Conservation (phyloP, 2,329 filamentous ascomycete genomes). For the Colletotrichum cereale region DNA sequence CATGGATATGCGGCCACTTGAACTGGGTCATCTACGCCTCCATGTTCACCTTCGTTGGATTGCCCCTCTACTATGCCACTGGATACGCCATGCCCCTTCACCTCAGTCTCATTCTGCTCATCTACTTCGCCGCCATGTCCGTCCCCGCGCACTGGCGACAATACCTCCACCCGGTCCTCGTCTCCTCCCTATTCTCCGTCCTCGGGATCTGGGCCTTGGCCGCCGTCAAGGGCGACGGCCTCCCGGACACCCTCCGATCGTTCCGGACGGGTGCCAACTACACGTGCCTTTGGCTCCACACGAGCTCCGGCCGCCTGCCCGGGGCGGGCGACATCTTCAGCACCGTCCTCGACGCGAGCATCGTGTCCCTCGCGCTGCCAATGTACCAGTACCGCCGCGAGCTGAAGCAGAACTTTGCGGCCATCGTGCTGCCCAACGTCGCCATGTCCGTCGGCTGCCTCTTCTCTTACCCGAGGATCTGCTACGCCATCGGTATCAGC, state of each 20-base stretch:
- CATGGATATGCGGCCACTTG: constrained; percentile 57
- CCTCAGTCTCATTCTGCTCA: constrained; percentile 61
- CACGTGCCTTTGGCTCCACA: constrained; percentile 61
- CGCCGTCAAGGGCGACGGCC: constrained; percentile 54
- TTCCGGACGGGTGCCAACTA: constrained; percentile 69
- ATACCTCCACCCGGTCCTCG: constrained; percentile 69
- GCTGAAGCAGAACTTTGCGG: constrained; percentile 64
- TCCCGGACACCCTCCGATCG: constrained; percentile 56
- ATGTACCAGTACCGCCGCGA: constrained; percentile 72
- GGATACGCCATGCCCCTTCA: constrained; percentile 66
- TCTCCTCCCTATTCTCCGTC: constrained; percentile 66
- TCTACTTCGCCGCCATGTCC: constrained; percentile 63
- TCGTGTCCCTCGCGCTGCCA: constrained; percentile 69
- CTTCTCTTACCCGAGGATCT: constrained; percentile 69
- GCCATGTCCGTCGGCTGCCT: constrained; percentile 64
- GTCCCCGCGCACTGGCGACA: constrained; percentile 62
- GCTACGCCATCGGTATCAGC: constrained; percentile 66
- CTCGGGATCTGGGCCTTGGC: constrained; percentile 67
- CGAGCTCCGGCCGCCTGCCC: constrained; percentile 50
- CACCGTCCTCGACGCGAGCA: constrained; percentile 67
- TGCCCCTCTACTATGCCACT: constrained; percentile 66
- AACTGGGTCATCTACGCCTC: constrained; percentile 59
- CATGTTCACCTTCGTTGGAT: constrained; percentile 63
- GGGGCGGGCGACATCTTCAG: constrained; percentile 70
- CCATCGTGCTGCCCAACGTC: constrained; percentile 67